Conservation (phyloP, 371 early-diverging fungal species). For the Entomophthora muscae region DNA sequence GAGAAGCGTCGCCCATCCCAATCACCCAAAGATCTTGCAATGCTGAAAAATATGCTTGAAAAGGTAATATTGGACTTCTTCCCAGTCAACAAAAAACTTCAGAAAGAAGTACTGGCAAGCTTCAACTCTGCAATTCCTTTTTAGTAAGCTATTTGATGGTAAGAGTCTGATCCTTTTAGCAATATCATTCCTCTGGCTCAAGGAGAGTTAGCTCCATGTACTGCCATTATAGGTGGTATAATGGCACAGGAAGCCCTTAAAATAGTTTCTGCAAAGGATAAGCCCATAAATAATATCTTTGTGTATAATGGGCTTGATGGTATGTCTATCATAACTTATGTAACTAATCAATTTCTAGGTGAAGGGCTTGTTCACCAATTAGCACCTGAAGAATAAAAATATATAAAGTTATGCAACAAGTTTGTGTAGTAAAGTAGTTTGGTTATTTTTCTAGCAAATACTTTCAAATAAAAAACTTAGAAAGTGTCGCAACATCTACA, state of each 20-base stretch:
- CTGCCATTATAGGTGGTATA: constrained; percentile 75
- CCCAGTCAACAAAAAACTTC: not conserved
- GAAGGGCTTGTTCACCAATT: not conserved
- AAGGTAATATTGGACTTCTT: not conserved
- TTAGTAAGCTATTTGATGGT: not conserved
- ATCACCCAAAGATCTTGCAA: not conserved
- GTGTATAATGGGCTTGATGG: constrained; percentile 46
- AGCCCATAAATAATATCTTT: constrained; percentile 68
- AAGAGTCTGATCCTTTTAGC: constrained; percentile 12
- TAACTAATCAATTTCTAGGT: not conserved
- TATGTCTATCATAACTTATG: constrained; percentile 14
- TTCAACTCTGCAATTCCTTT: not conserved
- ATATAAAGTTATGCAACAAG: too few species aligned
- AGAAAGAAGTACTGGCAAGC: not conserved
- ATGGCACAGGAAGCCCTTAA: constrained; percentile 78
- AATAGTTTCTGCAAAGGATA: constrained; percentile 55
- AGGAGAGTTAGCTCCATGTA: constrained; percentile 52
- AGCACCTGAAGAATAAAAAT: not conserved
- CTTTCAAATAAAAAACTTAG: too few species aligned
- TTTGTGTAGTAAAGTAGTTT: too few species aligned
- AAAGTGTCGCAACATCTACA: too few species aligned
- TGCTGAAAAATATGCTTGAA: not conserved
- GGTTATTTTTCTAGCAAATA: too few species aligned
- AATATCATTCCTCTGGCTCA: constrained; percentile 18
- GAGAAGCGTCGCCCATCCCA: not conserved